A percentile compares a stretch with the other conserved stretches of the same genome.
phyloP scores from a whole-genome alignment of 1,284 basidiomycete species.

The Leccinum fuscescens region DNA sequence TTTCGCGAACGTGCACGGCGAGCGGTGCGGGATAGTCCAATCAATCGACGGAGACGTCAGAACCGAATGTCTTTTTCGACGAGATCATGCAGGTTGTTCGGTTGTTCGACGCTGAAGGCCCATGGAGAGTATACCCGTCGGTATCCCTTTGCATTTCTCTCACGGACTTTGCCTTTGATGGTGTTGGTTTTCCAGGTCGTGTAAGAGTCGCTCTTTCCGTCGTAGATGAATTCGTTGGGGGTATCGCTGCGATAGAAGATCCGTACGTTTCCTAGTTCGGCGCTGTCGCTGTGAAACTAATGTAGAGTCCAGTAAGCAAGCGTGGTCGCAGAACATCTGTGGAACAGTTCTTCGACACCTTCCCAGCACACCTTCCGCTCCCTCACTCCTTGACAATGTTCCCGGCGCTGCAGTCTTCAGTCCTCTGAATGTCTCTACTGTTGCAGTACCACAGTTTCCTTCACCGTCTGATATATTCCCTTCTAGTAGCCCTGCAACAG shows the following conservation, averaged over 20 bases:
- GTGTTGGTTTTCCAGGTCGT: conserved; percentile 42
- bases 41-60: conserved; percentile 42
- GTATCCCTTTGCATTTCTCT: conserved; percentile 28
- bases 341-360: conserved; percentile 20
- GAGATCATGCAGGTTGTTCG: conserved; percentile 56
- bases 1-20: too few species aligned
- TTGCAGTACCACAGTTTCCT: too few species aligned
- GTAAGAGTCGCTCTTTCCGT: conserved; percentile 61
- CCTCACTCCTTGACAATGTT: too few species aligned
- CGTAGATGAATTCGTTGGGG: conserved; percentile 68
- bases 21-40: conserved; percentile 23
- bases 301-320: conserved; percentile 16
- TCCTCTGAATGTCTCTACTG: too few species aligned
- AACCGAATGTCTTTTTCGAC: conserved; percentile 51
- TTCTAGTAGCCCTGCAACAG: too few species aligned
- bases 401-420: too few species aligned
- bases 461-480: too few species aligned
- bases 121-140: conserved; percentile 44
- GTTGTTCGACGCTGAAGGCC: conserved; percentile 28
- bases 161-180: conserved; percentile 7
- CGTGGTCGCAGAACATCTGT: conserved; percentile 24
- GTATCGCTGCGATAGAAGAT: conserved; percentile 63
- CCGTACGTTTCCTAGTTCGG: conserved; percentile 36
- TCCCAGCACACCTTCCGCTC: not conserved
- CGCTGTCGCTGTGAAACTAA: conserved; percentile 3